Base-by-base conservation (phyloP, 495 filamentous ascomycete species). In the Daldinia grandis region DNA sequence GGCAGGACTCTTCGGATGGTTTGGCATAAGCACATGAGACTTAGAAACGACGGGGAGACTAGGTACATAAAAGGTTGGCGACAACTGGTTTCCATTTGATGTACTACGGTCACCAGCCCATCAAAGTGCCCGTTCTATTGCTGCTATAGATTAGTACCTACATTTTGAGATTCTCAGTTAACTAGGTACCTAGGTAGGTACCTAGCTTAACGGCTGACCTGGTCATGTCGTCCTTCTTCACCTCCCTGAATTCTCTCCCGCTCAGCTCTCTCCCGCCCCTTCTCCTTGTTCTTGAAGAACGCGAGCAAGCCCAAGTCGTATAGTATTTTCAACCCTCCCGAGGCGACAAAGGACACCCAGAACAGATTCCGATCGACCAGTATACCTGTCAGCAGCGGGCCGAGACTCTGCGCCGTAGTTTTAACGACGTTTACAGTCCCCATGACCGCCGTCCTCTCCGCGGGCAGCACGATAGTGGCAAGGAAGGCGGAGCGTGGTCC, bases 361-460 rank as follows among this genome's bases (percentile, higher is more conserved):
- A 95, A 93, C 21, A 82, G 74, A 12, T 85, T 81, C 17, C 82
- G 82, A 0, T 83, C 85, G 0, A 91, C 90, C 47, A 95, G 69
- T 24, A 92, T 69, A 12, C 93, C 93, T 0, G 93, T 97, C 12
- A 92, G 80, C 5, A 87, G 78, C 0, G 93, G 93, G 0, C 92
- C 93, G 5, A 85, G 78, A 68, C 86, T 88, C 74, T 89, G 83
- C 12, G 86, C 80, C 6, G 86, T 81, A 0, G 90, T 92, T 72
- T 91, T 88, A 51, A 92, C 82, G 14, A 92, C 88, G 70, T 91
- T 89, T 4, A 92, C 86, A 1, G 90, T 81, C 4, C 91, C 90
- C 90, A 94, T 90, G 31, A 94, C 90, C 0, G 92, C 92, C 0
- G 93, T 97, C 5, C 93, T 85, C 76, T 95, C 93, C 60, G 87